Evolutionary conservation across 805 yeast genomes (phyloP).

Genomic region (Starmerella floricola): DNA sequence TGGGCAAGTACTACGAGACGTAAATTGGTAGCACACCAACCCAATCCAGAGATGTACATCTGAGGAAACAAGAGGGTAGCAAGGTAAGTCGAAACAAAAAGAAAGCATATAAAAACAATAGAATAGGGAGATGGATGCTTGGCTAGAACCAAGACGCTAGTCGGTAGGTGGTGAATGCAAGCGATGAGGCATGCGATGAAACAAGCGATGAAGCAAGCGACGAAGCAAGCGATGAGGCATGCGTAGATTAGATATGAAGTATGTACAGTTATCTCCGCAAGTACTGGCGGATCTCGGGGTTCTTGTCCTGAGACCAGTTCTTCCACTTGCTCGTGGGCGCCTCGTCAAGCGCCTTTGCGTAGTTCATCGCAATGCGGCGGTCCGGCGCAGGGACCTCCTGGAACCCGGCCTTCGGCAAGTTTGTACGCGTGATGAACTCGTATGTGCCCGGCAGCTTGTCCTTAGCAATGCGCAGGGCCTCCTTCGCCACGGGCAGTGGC

Average conservation of each 20-base stretch:
- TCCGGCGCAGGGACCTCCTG: conserved; percentile 37
- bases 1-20: too few species aligned
- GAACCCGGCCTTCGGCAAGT: conserved; percentile 58
- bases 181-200: too few species aligned
- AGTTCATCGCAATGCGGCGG: conserved; percentile 39
- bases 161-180: too few species aligned
- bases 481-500: conserved; percentile 83
- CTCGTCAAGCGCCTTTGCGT: conserved; percentile 40
- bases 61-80: too few species aligned
- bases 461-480: conserved; percentile 77
- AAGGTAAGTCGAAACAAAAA: too few species aligned
- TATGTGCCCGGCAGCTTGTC: conserved; percentile 85
- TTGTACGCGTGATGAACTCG: conserved; percentile 62
- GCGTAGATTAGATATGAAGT: neutral
- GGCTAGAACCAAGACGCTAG: too few species aligned
- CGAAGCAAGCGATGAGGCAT: neutral
- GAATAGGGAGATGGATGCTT: too few species aligned
- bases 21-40: too few species aligned
- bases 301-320: conserved; percentile 22
- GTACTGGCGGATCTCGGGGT: conserved; percentile 44
- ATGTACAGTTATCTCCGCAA: conserved; percentile 41
- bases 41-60: too few species aligned
- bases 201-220: neutral
- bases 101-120: too few species aligned
- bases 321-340: conserved; percentile 53